Percentiles rank a stretch among this genome's conserved stretches.
Conservation (phyloP, 352 stramenopile species). For the Phytophthora europaea region DNA sequence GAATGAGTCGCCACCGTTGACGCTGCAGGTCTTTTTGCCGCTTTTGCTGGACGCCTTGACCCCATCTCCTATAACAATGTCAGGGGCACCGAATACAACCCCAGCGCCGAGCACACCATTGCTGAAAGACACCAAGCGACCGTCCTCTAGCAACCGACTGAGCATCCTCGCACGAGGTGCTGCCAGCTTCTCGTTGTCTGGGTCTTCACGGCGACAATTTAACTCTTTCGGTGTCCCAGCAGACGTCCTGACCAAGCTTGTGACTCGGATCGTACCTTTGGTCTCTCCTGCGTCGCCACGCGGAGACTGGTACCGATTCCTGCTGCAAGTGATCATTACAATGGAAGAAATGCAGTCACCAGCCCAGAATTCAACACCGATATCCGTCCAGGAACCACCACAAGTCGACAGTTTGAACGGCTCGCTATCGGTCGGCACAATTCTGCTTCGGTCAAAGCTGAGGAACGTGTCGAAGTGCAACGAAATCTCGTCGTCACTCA, state of each 20-base stretch:
- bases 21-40: constrained; percentile 44
- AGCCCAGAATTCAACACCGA: neutral
- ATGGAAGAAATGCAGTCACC: constrained; percentile 22
- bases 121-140: constrained; percentile 12
- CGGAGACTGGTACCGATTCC: constrained; percentile 41
- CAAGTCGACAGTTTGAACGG: neutral
- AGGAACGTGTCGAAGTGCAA: neutral
- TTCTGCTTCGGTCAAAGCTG: constrained; percentile 37
- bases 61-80: neutral
- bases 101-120: constrained; percentile 1
- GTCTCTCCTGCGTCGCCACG: constrained; percentile 15
- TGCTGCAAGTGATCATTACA: constrained; percentile 26
- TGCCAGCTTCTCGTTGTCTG: constrained; percentile 4
- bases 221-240: constrained; percentile 11
- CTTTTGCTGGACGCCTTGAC: constrained; percentile 36
- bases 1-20: constrained; percentile 29
- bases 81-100: neutral
- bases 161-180: constrained; percentile 11
- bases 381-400: neutral
- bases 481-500: neutral
- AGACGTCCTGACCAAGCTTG: constrained; percentile 21
- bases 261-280: constrained; percentile 31
- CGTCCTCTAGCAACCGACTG: constrained; percentile 14
- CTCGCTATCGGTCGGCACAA: constrained; percentile 19
- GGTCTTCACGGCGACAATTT: constrained; percentile 13